Base-by-base conservation (phyloP, 1,284 basidiomycete genomes). In the Cutaneotrichosporon mucoides region DNA sequence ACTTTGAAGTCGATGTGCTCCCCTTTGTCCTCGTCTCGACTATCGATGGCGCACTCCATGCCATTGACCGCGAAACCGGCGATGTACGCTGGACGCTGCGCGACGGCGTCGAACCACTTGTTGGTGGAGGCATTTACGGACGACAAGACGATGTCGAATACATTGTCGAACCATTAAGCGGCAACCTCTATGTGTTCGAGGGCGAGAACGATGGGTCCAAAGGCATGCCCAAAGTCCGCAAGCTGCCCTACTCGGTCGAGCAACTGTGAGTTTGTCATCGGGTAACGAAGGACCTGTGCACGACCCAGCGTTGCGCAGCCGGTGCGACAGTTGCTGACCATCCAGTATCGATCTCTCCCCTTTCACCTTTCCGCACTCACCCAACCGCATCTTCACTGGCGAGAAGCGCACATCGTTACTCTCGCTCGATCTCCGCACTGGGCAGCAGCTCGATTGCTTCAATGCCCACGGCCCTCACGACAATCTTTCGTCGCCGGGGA, bases 81-180 rank as follows among this genome's bases (percentile, higher is more conserved):
- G 65, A 66, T 42, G 58, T 73, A 43, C 63, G 65, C 47, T 73
- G 74, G 76, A 67, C 70, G 2, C 63, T 75, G 52, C 64, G 64
- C 42, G 74, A 76, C 13, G 76, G 74, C n/a, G 69, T 76, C 2
- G 66, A 73, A 35, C 73, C 73, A 13, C 60, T 73, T 11, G 73
- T 76, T 8, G 75, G 75, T 9, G 75, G 73, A 37, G 71, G 68
- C 46, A 62, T 66, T 7, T 64, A 59, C 35, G 73, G 71, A 12
- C 67, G 65, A 49, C 53, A 38, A 34, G 56, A 63, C 37, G 54
- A 56, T 36, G 59, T 56, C 35, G 71, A 75, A 51, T 79, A 76
- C 57, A 76, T 79, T 44, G 72, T 79, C 45, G 77, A 79, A 60
- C 77, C 77, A 2, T 67, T 77, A 12, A 75, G 73, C 56, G 77